Percentiles rank a stretch among this genome's conserved stretches.
phyloP scores from a whole-genome alignment of 306 rosid genomes.

The Prunus campanulata region DNA sequence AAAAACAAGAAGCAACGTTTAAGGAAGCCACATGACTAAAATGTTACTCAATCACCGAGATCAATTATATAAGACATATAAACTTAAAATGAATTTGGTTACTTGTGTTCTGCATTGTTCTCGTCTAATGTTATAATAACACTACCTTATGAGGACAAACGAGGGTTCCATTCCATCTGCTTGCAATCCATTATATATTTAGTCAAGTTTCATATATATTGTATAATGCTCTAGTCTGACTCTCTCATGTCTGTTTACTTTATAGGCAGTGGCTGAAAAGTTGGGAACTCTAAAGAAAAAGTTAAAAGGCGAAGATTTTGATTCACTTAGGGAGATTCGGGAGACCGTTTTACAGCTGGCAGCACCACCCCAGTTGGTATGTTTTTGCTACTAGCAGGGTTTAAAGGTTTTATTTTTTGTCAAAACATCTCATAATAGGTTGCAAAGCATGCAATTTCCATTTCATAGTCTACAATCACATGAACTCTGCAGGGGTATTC shows the following conservation, averaged over 20 bases:
- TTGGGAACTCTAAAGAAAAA: slow-evolving; percentile 54
- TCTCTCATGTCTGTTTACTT: neutral
- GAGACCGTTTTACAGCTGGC: slow-evolving; percentile 71
- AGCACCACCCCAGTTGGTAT: slow-evolving; percentile 77
- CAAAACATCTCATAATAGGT: neutral
- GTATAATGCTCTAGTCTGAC: neutral
- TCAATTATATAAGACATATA: neutral
- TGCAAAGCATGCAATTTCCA: slow-evolving; percentile 1
- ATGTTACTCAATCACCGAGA: neutral
- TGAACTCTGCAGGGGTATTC: neutral
- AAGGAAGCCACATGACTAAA: neutral
- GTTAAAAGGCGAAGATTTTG: slow-evolving; percentile 61
- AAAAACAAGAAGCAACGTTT: neutral
- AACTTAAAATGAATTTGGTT: slow-evolving; percentile 6
- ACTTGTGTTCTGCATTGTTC: neutral
- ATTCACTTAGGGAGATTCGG: slow-evolving; percentile 74
- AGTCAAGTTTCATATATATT: neutral
- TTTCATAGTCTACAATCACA: neutral
- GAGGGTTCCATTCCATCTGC: neutral
- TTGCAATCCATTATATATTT: slow-evolving; percentile 3
- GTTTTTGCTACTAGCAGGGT: slow-evolving; percentile 22
- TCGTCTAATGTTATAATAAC: neutral
- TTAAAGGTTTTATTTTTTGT: slow-evolving; percentile 5
- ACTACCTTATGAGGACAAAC: neutral
- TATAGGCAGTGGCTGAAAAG: slow-evolving; percentile 73